phyloP scores from a whole-genome alignment of 148 eudicot species.

The Talinum fruticosum region DNA sequence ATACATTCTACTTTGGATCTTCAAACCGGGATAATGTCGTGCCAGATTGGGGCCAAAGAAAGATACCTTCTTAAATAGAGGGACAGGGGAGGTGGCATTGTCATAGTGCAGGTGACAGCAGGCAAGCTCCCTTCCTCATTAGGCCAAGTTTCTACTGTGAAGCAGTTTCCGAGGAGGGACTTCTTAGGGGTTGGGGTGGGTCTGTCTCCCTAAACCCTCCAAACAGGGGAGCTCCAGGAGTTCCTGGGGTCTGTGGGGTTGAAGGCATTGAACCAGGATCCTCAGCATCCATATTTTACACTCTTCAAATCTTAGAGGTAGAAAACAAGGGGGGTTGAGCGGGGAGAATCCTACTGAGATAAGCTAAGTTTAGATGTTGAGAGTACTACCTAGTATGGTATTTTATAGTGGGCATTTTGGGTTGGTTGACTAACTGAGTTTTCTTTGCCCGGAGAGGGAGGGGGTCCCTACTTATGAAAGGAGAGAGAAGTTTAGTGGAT shows the following conservation, averaged over 20 bases:
- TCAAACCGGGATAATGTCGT: background rate
- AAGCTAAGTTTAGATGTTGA: slow-evolving; percentile 8
- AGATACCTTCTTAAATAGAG: slow-evolving; percentile 81
- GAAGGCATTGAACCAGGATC: slow-evolving; percentile 66
- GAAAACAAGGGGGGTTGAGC: background rate
- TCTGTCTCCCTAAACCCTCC: slow-evolving; percentile 51
- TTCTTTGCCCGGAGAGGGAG: too few species aligned
- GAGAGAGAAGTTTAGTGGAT: slow-evolving; percentile 43
- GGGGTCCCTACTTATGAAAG: too few species aligned
- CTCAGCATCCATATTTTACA: slow-evolving; percentile 48
- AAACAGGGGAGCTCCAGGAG: slow-evolving; percentile 77
- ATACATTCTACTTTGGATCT: background rate
- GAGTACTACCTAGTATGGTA: slow-evolving; percentile 21
- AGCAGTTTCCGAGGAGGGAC: slow-evolving; percentile 69
- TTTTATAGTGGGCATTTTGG: slow-evolving; percentile 20
- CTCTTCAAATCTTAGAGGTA: background rate
- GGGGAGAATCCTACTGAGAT: background rate
- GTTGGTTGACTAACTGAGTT: slow-evolving; percentile 31
- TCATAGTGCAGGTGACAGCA: slow-evolving; percentile 54
- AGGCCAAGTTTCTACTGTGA: slow-evolving; percentile 62
- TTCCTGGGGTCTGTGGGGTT: slow-evolving; percentile 53
- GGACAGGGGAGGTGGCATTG: slow-evolving; percentile 75
- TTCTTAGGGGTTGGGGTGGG: slow-evolving; percentile 29
- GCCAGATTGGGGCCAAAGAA: background rate
- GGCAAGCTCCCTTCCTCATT: slow-evolving; percentile 77